Evolutionary conservation across 306 rosid genomes (phyloP), one percentile per base, ranked within the genome.

Genomic region (Albizia julibrissin): DNA sequence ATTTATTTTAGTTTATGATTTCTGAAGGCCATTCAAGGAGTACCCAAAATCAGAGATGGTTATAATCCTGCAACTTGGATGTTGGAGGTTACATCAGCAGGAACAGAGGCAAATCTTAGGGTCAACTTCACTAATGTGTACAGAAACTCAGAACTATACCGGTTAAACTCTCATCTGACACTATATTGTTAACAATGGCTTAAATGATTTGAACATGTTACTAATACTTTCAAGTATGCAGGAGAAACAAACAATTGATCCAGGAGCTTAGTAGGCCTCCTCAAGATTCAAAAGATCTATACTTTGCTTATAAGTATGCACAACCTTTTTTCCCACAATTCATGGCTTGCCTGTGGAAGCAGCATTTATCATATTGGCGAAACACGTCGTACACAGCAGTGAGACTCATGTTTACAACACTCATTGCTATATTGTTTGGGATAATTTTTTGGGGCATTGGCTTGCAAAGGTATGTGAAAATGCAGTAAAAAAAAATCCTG

Each of bases 31-130:
- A 85, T 94, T 72, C 58, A 89, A 72, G 97, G 94, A 78, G 89
- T 92, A 78, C 88, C 94, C 40, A 90, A 89, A 81, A 91, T 91
- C 46, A 92, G 33, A 81, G 97, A 92, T 69, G 93, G 94, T 52
- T 90, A 91, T 74, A 92, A 94, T 77, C 98, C 98, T 79, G 97
- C 98, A 80, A 92, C 97, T 46, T 94, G 98, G 98, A 93, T 93
- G 97, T 71, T 94, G 81, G 97, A 94, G 81, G 85, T 94, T 69
- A 91, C 95, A 83, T 92, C 98, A 79, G 82, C 90, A 54, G 92
- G 85, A 43, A 90, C 85, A 75, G 98, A 91, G 84, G 86, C 91
- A 77, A 69, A 74, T 78, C 95, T 91, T 72, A 88, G 90, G 59
- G 82, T 93, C 69, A 84, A 82, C 85, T 91, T 72, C 77, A 72